Evolutionary conservation across 805 yeast species (phyloP), one percentile per base, ranked within the genome.

Genomic region (Komagataella ulmi): DNA sequence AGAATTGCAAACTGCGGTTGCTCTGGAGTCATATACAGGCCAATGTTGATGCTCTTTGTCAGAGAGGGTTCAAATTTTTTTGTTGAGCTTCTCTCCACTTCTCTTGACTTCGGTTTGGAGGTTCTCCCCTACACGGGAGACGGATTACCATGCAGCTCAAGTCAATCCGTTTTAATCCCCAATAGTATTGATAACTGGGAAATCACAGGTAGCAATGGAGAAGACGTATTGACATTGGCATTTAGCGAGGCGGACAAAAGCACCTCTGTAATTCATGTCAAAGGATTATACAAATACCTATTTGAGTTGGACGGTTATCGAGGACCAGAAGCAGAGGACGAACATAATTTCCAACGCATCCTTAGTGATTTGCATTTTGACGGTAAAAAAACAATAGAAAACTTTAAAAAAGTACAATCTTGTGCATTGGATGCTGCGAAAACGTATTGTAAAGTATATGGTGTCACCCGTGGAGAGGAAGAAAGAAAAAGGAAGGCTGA

Each of bases 381-480:
- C 73, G 6, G 66, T 67, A 49, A 75, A 71, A 44, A 68, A 75
- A 50, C 68, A 79, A 2, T 75, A 75, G 58, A 67, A 73, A 1
- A 70, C 70, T 30, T 83, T 93, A 4, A 93, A 95, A 1, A 30
- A 14, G 40, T 30, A 14, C 40, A 30, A 14, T 30, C 40, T 3
- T 30, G 69, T 93, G 52, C 93, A 90, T 60, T 69, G 79, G 54
- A 80, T 83, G 87, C 93, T 93, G 71, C 95, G 88, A 1, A 76
- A 77, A 46, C 98, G 97, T 1, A 85, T 96, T 0, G 77, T 79
- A 4, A 81, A 77, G 1, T 63, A 65, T 53, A 50, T 21, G 52
- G 61, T 65, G 14, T 30, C 14, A 30, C 40, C 3, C 40, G 40
- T 30, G 40, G 40, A 53, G 55, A 51, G 58, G 48, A 48, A 54